Evolutionary conservation across 2,329 filamentous ascomycete species (phyloP), one percentile per base, ranked within the genome.

Genomic region (Sclerotinia nivalis): DNA sequence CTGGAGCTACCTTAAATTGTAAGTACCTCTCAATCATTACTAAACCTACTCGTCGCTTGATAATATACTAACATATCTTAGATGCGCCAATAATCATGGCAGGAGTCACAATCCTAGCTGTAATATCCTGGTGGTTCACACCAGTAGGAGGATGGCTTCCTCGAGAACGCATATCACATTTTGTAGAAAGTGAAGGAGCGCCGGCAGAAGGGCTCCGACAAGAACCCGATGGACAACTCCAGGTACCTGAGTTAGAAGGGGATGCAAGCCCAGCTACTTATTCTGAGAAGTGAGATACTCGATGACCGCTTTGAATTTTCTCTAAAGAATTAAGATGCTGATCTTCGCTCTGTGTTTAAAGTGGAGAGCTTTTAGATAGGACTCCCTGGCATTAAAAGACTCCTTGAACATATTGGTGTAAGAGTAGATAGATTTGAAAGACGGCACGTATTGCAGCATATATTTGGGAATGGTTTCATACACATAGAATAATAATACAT

Each of bases 31-130:
- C 13, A 3, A 61, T 13, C 4, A 10, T 55, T 50, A 40, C 7
- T 12, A 31, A 4, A 15, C 5, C 9, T 1, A 31, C 56, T 15
- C 2, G 6, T 15, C 31, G 12, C 25, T 43, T 34, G 12, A 5
- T 10, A 22, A 54, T 60, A 71, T 43, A 28, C 61, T 61, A 7
- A 72, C 25, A 34, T 20, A 58, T 25, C 8, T 47, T 50, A 52
- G 70, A 71, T 31, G 71, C 68, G n/a, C 68, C 68, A 58, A 69
- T 72, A 34, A 72, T 72, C 43, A 72, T 72, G 71, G 69, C 56
- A 31, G 71, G 61, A 25, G 69, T 72, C 25, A 72, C 71, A 13
- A 61, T 71, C 45, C 45, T 72, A 52, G 71, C 68, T 1, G 25
- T 72, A 18, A 64, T 69, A 34, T 70, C 70, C n/a, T 72, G 71